phyloP scores from a whole-genome alignment of 257 asterid genomes.

The Solanum habrochaites region DNA sequence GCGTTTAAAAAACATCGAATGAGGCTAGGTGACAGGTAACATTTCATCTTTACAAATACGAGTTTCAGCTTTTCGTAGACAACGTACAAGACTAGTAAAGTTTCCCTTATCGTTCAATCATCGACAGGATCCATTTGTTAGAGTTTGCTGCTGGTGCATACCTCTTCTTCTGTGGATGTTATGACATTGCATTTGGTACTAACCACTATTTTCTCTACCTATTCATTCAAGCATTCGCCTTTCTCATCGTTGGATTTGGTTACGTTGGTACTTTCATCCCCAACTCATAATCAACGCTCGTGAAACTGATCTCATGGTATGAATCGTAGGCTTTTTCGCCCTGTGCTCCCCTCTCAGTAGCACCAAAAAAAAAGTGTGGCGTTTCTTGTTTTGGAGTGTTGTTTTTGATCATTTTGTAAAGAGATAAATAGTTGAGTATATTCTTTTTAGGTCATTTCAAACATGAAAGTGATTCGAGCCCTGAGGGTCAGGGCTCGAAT shows the following conservation, averaged over 20 bases:
- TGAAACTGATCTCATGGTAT: not conserved
- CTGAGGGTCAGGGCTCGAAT: conserved; percentile 7
- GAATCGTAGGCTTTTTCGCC: not conserved
- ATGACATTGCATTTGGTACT: conserved; percentile 53
- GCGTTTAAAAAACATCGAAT: conserved; percentile 44
- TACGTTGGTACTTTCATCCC: conserved; percentile 67
- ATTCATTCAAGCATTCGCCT: conserved; percentile 54
- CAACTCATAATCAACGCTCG: conserved; percentile 9
- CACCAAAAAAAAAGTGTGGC: not conserved
- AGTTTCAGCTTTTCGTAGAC: not conserved
- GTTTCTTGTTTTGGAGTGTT: not conserved
- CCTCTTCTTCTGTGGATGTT: conserved; percentile 77
- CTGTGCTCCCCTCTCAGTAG: not conserved
- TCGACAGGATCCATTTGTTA: conserved; percentile 46
- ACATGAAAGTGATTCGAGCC: conserved; percentile 21
- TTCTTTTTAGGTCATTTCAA: conserved; percentile 37
- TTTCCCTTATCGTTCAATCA: not conserved
- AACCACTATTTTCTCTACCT: conserved; percentile 56
- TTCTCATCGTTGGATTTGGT: conserved; percentile 70
- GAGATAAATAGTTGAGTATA: conserved; percentile 3
- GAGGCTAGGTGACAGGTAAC: conserved; percentile 66
- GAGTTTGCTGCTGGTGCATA: conserved; percentile 52
- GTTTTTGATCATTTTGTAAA: conserved; percentile 20
- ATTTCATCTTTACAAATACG: not conserved
- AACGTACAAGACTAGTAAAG: not conserved